Evolutionary conservation across 805 yeast species (phyloP).

Genomic region (Isabelozyma gotoi): DNA sequence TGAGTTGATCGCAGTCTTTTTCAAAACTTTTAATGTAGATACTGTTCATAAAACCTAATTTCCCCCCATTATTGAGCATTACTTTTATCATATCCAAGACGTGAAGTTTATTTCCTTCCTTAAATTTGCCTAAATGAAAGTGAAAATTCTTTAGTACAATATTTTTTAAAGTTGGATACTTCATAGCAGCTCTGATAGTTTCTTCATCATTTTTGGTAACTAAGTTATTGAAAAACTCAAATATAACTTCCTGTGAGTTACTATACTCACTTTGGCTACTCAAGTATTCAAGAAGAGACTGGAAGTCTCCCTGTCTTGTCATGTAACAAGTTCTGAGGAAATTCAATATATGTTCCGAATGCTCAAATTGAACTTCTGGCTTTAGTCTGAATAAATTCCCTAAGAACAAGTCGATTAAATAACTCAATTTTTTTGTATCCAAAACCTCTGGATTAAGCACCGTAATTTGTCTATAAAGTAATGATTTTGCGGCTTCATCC

Average conservation of each 20-base stretch:
- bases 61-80: constrained; percentile 36
- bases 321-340: constrained; percentile 34
- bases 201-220: constrained; percentile 39
- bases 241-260: constrained; percentile 17
- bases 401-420: constrained; percentile 30
- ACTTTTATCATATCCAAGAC: constrained; percentile 32
- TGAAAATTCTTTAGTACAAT: constrained; percentile 25
- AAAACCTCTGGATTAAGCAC: constrained; percentile 31
- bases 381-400: constrained; percentile 25
- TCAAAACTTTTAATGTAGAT: constrained; percentile 32
- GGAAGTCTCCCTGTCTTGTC: constrained; percentile 27
- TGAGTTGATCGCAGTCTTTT: constrained; percentile 34
- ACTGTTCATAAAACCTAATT: constrained; percentile 28
- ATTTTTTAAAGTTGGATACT: constrained; percentile 27
- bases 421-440: constrained; percentile 29
- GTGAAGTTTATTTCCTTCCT: constrained; percentile 16
- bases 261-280: constrained; percentile 12
- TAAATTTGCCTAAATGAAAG: constrained; percentile 16
- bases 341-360: constrained; percentile 30
- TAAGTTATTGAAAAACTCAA: constrained; percentile 31
- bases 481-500: constrained; percentile 22
- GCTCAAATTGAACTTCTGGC: constrained; percentile 12
- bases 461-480: constrained; percentile 33
- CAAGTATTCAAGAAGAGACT: constrained; percentile 12
- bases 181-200: constrained; percentile 23